Evolutionary conservation across 2,329 filamentous ascomycete genomes (phyloP), one percentile per base, ranked within the genome.

Genomic region (Fusarium mundagurra): DNA sequence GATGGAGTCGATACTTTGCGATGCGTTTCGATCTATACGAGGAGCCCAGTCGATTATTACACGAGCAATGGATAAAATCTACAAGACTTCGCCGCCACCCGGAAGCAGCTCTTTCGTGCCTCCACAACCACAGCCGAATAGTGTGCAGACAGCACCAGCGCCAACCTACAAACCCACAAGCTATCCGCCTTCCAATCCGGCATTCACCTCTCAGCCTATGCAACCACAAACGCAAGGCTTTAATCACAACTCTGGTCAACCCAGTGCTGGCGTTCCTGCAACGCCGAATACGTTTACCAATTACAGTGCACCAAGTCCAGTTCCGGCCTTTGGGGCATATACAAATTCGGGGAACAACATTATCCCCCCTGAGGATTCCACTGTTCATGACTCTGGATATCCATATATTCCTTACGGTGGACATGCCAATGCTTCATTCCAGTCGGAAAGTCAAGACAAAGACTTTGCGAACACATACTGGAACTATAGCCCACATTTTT

Each of bases 111-210:
- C n/a, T 18, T 18, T 6, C 8, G 13, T 47, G 10, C 44, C 13
- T 4, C 27, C 20, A 22, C 20, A 22, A 22, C 13, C 27, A 29
- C 27, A 10, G 9, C 3, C 20, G 9, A 8, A 16, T 22, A 11
- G 0, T 22, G 9, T 22, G 27, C 44, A 16, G 12, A 10, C 18
- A 7, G 8, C 18, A 14, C 18, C 27, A 16, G 8, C 3, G 2
- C 3, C 24, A 47, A 29, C 4, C 24, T 10, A 20, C 18, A 0
- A 8, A 20, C 6, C 3, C 44, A 12, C 17, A 14, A 6, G 5
- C 8, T 7, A 20, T 12, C 5, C 12, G 16, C n/a, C 12, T 8
- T 6, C 44, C 0, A 8, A 29, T 8, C 13, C 2, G 18, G 8
- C 20, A 16, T 7, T 11, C 5, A 10, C 44, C 6, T 16, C 44